phyloP scores from a whole-genome alignment of 495 filamentous ascomycete species.

The Daldinia childiae region DNA sequence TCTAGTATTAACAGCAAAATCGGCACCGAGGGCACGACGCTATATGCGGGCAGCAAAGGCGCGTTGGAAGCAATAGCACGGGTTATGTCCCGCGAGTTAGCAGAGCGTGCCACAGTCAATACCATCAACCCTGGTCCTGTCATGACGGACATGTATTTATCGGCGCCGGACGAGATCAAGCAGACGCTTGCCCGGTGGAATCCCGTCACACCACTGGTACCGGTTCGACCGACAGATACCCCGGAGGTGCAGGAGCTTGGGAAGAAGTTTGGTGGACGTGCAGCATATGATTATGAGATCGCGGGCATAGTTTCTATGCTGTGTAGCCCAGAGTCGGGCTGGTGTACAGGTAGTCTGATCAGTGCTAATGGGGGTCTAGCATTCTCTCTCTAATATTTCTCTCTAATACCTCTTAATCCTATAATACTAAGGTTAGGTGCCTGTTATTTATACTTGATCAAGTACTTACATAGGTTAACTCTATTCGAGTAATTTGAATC shows the following conservation, averaged over 20 bases:
- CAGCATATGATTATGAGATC: slow-evolving; percentile 78
- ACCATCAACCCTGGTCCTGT: not conserved
- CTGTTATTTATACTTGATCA: no score
- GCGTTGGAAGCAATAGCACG: not conserved
- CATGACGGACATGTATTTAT: not conserved
- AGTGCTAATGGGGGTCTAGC: not conserved
- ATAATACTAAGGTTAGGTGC: no score
- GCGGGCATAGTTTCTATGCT: slow-evolving; percentile 88
- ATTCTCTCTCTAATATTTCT: not conserved
- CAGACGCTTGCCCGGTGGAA: not conserved
- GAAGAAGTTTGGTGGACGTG: slow-evolving; percentile 69
- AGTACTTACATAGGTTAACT: no score
- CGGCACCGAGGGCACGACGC: not conserved
- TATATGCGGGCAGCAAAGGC: not conserved
- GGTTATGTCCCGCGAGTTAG: not conserved
- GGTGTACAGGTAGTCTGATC: not conserved
- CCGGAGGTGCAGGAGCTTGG: slow-evolving; percentile 69
- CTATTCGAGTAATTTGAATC: no score
- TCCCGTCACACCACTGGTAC: not conserved
- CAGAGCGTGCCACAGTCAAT: not conserved
- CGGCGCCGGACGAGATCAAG: not conserved
- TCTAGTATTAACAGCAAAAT: not conserved
- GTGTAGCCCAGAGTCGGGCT: not conserved
- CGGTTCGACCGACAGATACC: not conserved
- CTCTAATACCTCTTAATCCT: not conserved